A percentile compares a stretch with the other conserved stretches of the same genome.
These are phyloP conservation scores for Schizosaccharomyces lindneri DNA, from an alignment of 805 yeast species.

Conservation along the genomic window DNA sequence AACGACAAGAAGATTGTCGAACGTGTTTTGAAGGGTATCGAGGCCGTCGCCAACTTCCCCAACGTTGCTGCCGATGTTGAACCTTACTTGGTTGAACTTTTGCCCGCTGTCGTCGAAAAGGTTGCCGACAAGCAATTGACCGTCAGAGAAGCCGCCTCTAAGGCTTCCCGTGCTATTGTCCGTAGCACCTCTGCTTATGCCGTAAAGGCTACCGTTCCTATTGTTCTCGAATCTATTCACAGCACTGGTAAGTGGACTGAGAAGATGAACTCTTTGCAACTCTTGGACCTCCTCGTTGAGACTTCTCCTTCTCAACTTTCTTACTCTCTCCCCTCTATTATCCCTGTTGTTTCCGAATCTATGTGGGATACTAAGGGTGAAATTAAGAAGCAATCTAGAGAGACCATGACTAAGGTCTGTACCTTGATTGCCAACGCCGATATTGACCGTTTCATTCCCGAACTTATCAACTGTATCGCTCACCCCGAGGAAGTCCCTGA, in stretches of 20 bases:
- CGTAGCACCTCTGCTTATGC: slow-evolving; percentile 75
- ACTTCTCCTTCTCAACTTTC: slow-evolving; percentile 90
- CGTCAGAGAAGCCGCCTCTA: slow-evolving; percentile 45
- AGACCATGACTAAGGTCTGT: slow-evolving; percentile 86
- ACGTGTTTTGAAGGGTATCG: slow-evolving; percentile 63
- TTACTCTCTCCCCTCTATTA: slow-evolving; percentile 97
- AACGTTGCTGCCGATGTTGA: slow-evolving; percentile 69
- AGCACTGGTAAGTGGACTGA: slow-evolving; percentile 82
- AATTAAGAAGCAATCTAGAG: slow-evolving; percentile 89
- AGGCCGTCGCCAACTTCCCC: slow-evolving; percentile 54
- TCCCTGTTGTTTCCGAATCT: slow-evolving; percentile 94
- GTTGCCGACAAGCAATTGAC: slow-evolving; percentile 80
- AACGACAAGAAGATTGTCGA: slow-evolving; percentile 47
- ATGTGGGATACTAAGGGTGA: slow-evolving; percentile 99
- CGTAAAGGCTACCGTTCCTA: slow-evolving; percentile 72
- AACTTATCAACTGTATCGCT: slow-evolving; percentile 88
- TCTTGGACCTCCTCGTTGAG: slow-evolving; percentile 71
- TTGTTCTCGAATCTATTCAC: slow-evolving; percentile 40
- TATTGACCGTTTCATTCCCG: slow-evolving; percentile 97
- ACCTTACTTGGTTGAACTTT: slow-evolving; percentile 71
- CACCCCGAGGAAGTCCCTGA: slow-evolving; percentile 94
- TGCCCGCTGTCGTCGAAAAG: slow-evolving; percentile 43
- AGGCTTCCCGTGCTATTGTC: slow-evolving; percentile 56
- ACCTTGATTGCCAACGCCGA: slow-evolving; percentile 98
- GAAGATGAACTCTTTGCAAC: slow-evolving; percentile 72